phyloP scores from a whole-genome alignment of 2,329 filamentous ascomycete genomes.

The Fusarium stilboides region DNA sequence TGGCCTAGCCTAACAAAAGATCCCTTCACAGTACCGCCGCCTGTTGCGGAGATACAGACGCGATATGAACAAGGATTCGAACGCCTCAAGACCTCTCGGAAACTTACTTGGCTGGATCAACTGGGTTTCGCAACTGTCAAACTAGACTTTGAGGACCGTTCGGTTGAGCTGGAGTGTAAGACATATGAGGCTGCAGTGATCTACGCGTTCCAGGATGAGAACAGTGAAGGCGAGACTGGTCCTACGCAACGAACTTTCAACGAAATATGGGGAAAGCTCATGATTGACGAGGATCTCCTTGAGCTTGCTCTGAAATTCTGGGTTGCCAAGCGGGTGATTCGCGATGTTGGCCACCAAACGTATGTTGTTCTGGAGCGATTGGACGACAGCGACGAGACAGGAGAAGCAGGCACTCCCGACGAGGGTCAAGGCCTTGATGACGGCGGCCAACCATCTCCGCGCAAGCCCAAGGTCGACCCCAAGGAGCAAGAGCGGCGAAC shows the following conservation, averaged over 20 bases:
- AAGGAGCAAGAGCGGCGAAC: slow-evolving; percentile 73
- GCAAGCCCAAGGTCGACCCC: slow-evolving; percentile 71
- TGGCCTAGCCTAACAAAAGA: slow-evolving; percentile 88
- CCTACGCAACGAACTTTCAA: slow-evolving; percentile 63
- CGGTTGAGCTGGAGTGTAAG: slow-evolving; percentile 78
- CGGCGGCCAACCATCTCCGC: slow-evolving; percentile 58
- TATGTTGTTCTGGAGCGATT: slow-evolving; percentile 80
- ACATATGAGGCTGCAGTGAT: slow-evolving; percentile 93
- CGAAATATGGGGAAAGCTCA: slow-evolving; percentile 70
- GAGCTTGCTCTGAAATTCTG: slow-evolving; percentile 79
- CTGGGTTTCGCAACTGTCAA: slow-evolving; percentile 85
- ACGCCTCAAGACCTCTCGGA: slow-evolving; percentile 84
- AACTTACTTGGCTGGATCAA: slow-evolving; percentile 89
- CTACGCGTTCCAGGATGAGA: slow-evolving; percentile 78
- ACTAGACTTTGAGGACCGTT: slow-evolving; percentile 86
- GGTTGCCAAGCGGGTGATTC: slow-evolving; percentile 77
- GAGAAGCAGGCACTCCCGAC: slow-evolving; percentile 53
- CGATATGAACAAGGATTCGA: slow-evolving; percentile 84
- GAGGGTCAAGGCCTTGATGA: slow-evolving; percentile 45
- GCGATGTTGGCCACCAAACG: slow-evolving; percentile 66
- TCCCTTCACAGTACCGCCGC: slow-evolving; percentile 73
- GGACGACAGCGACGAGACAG: slow-evolving; percentile 55
- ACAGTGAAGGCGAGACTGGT: slow-evolving; percentile 53
- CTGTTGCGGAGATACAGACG: slow-evolving; percentile 73
- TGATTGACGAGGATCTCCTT: slow-evolving; percentile 83